A percentile compares a stretch with the other conserved stretches of the same genome.
phyloP scores from a whole-genome alignment of 2,329 filamentous ascomycete genomes.

The Trichoderma semiorbis region DNA sequence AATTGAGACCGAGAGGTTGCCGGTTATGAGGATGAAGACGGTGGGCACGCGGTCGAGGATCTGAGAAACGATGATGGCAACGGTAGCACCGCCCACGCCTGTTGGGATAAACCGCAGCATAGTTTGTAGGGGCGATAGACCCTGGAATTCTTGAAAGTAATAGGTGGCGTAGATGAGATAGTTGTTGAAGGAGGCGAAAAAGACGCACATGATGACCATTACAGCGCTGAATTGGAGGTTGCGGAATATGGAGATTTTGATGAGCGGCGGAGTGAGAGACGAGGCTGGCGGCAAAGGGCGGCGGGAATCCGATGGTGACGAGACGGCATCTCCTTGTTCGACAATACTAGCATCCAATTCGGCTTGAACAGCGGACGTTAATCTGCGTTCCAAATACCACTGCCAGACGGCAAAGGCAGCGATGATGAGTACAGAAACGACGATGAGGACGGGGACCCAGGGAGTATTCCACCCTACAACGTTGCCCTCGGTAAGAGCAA shows the following conservation, averaged over 20 bases:
- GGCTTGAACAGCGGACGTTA: background rate
- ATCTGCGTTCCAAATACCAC: constrained; percentile 35
- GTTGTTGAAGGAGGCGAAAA: constrained; percentile 66
- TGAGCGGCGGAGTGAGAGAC: constrained; percentile 47
- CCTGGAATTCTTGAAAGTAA: constrained; percentile 67
- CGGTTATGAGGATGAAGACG: constrained; percentile 54
- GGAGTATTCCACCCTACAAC: constrained; percentile 63
- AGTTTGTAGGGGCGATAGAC: constrained; percentile 59
- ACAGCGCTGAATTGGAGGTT: constrained; percentile 59
- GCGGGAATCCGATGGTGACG: constrained; percentile 11
- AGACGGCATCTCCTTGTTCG: background rate
- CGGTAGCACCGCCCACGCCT: constrained; percentile 56
- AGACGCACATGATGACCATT: constrained; percentile 62
- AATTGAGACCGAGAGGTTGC: constrained; percentile 53
- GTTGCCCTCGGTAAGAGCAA: constrained; percentile 66
- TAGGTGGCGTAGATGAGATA: constrained; percentile 66
- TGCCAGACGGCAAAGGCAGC: constrained; percentile 60
- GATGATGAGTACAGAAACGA: constrained; percentile 55
- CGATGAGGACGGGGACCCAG: constrained; percentile 59
- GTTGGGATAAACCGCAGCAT: constrained; percentile 67
- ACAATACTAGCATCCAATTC: background rate
- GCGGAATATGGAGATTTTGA: constrained; percentile 63
- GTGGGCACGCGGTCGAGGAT: constrained; percentile 57
- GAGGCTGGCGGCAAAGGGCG: constrained; percentile 21
- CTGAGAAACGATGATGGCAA: constrained; percentile 53